Base-by-base conservation (phyloP, 345 rosid genomes). In the Acer saccharum region DNA sequence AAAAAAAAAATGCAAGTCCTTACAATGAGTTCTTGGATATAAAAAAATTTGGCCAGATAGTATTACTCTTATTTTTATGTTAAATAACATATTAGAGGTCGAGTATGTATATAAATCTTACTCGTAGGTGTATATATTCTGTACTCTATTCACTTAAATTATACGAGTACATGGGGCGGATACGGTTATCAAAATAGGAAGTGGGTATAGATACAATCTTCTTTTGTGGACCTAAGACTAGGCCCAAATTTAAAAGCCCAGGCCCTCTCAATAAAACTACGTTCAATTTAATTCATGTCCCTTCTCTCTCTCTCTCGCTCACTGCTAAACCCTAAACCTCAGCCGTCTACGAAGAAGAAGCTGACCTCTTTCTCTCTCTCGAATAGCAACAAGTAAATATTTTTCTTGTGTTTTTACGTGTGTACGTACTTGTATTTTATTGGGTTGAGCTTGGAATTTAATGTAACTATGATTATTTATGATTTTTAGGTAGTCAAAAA, bases 311-410 rank as follows among this genome's bases (percentile, higher is more conserved):
- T 16, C 23, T 16, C 39, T 5, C 35, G n/a, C 66, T 21, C 21
- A 35, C 66, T 16, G 41, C 2, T 76, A 68, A 76, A 68, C 79
- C 73, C 79, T 76, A 76, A 55, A 55, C 72, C 72, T 52, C 35
- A 1, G 78, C 72, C 65, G 72, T 18, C 52, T 10, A 17, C 71
- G 46, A 64, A 29, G 70, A 9, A 74, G 63, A 10, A 48, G 62
- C 32, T 57, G 65, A 11, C 6, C 67, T 25, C 6, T 50, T 0
- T 18, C 10, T 50, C 2, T 14, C 61, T 23, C 25, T 16, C 17
- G 41, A 63, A 63, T 46, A 63, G 29, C 25, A 43, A 0, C 32
- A 65, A 12, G 65, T 75, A 7, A 75, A 29, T 18, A 32, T 32
- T 11, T 75, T 32, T 35, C 7, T n/a, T n/a, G 63, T 75, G 18